Percentiles rank a stretch among this genome's conserved stretches.
Conservation (phyloP, 2,329 filamentous ascomycete species). For the Iodosphaeria phyllophila region DNA sequence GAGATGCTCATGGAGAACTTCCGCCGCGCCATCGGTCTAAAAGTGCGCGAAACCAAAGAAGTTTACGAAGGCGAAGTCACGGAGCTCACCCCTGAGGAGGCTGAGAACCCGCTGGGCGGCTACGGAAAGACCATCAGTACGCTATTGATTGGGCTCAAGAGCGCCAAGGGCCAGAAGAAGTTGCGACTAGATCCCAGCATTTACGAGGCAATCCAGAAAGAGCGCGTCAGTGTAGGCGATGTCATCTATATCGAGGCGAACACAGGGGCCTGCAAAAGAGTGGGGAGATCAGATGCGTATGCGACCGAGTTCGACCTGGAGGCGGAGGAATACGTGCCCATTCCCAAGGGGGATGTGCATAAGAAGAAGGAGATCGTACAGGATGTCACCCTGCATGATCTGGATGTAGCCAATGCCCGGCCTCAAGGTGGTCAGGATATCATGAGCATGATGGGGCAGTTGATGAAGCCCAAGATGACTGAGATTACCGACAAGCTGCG, state of each 20-base stretch:
- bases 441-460: slow-evolving; percentile 99
- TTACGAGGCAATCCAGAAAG: slow-evolving; percentile 98
- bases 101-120: slow-evolving; percentile 89
- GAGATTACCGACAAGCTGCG: slow-evolving; percentile 97
- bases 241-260: slow-evolving; percentile 99
- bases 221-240: slow-evolving; percentile 87
- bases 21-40: slow-evolving; percentile 82
- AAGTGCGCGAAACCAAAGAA: slow-evolving; percentile 96
- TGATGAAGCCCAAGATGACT: slow-evolving; percentile 99
- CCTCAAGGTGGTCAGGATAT: slow-evolving; percentile 97
- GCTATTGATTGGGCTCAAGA: slow-evolving; percentile 84
- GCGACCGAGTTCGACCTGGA: slow-evolving; percentile 97
- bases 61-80: slow-evolving; percentile 98
- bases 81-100: slow-evolving; percentile 92
- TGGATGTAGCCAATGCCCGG: slow-evolving; percentile 87
- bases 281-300: slow-evolving; percentile 89
- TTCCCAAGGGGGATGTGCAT: slow-evolving; percentile 96
- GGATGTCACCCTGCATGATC: slow-evolving; percentile 90
- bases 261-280: slow-evolving; percentile 92
- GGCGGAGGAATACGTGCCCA: slow-evolving; percentile 96
- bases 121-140: slow-evolving; percentile 98
- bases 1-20: slow-evolving; percentile 99
- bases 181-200: slow-evolving; percentile 91
- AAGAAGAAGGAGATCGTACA: slow-evolving; percentile 99
- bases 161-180: slow-evolving; percentile 94